Evolutionary conservation across 345 rosid genomes (phyloP).

Genomic region (Ceriops zippeliana): DNA sequence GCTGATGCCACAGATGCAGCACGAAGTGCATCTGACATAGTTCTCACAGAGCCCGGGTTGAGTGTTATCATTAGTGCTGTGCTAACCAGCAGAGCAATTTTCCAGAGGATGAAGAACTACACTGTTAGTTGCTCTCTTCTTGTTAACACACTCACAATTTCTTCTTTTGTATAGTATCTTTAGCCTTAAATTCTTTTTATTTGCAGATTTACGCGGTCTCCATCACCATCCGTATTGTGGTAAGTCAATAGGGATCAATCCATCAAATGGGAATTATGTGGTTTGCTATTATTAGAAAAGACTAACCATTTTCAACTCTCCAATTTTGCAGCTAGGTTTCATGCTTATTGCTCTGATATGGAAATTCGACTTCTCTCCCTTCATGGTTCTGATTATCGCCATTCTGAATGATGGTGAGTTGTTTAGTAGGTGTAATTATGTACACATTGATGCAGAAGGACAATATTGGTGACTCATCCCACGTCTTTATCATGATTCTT

Average conservation of each 20-base stretch:
- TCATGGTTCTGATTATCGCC: conserved; percentile 95
- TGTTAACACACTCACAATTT: neutral
- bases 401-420: conserved; percentile 80
- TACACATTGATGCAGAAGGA: neutral
- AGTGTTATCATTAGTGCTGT: conserved; percentile 94
- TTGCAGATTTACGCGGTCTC: conserved; percentile 88
- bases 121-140: conserved; percentile 40
- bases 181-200: neutral
- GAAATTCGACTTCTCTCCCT: conserved; percentile 86
- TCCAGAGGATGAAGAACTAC: conserved; percentile 97
- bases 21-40: conserved; percentile 70
- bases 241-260: conserved; percentile 22
- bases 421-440: neutral
- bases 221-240: conserved; percentile 92
- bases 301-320: neutral
- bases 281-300: no score
- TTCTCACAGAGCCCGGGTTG: conserved; percentile 77
- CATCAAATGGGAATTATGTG: neutral
- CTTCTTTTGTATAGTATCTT: no score
- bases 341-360: conserved; percentile 84
- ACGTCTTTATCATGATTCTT: neutral
- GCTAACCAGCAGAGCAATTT: conserved; percentile 78
- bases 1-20: conserved; percentile 96
- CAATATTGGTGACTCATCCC: neutral
- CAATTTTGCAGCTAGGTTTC: conserved; percentile 62